Evolutionary conservation across 352 stramenopile species (phyloP).

Genomic region (Saprolegnia diclina): DNA sequence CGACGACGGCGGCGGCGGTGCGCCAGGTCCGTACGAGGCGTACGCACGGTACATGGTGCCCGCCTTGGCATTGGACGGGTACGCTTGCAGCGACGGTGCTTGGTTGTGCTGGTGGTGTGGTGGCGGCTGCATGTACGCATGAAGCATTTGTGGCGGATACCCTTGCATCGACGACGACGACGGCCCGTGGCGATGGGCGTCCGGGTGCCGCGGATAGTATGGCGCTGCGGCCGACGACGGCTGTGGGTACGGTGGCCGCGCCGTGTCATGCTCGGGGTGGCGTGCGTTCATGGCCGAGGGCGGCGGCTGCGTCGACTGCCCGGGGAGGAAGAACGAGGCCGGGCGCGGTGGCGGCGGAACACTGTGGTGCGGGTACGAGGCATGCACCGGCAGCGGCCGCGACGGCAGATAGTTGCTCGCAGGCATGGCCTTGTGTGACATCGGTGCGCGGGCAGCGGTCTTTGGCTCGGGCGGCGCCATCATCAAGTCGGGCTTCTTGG

Average conservation of each 20-base stretch:
- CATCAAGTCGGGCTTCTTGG: background rate
- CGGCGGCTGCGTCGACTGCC: background rate
- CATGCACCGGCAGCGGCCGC: background rate
- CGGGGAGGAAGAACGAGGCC: constrained; percentile 1
- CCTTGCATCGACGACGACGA: background rate
- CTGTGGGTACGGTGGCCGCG: constrained; percentile 1
- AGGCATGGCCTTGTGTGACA: background rate
- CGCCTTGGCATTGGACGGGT: background rate
- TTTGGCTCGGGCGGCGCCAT: background rate
- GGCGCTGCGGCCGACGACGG: background rate
- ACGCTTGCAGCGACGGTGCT: background rate
- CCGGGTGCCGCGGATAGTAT: background rate
- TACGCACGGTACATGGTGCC: background rate
- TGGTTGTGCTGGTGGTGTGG: background rate
- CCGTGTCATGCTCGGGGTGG: background rate
- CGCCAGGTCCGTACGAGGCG: background rate
- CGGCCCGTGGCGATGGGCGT: background rate
- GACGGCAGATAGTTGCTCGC: background rate
- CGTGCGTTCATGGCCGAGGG: background rate
- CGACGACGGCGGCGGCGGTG: background rate
- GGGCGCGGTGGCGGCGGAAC: background rate
- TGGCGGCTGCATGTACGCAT: background rate
- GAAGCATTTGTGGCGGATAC: background rate
- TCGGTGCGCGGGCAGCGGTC: background rate
- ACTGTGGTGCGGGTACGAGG: background rate